A percentile compares a stretch with the other conserved stretches of the same genome.
These are phyloP conservation scores for Salvia miltiorrhiza DNA, from an alignment of 257 asterid species.

Conservation along the genomic window DNA sequence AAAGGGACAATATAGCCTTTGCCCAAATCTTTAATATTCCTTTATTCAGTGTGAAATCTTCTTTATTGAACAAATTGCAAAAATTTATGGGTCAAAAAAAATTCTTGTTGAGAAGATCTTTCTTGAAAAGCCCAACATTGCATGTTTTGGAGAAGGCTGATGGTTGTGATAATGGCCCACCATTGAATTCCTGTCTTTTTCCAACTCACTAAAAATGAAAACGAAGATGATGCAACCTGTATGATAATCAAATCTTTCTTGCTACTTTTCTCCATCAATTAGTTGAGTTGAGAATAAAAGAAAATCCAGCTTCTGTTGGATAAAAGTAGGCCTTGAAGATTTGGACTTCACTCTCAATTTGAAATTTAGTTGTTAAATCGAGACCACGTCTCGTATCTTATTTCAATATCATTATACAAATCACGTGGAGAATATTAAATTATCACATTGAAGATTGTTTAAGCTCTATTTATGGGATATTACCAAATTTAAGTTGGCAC, in stretches of 20 bases:
- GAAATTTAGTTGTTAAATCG: not conserved
- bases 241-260: not conserved
- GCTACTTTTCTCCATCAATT: not conserved
- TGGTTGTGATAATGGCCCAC: constrained; percentile 50
- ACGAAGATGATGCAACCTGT: constrained; percentile 2
- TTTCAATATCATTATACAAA: not conserved
- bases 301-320: not conserved
- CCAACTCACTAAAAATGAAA: constrained; percentile 13
- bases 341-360: constrained; percentile 10
- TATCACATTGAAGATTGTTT: too few relatives aligned
- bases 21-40: constrained; percentile 10
- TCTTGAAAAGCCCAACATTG: constrained; percentile 33
- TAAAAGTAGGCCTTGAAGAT: not conserved
- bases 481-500: not conserved
- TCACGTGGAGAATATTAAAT: too few relatives aligned
- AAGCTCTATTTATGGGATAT: not conserved
- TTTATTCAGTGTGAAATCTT: constrained; percentile 16
- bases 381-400: too few relatives aligned
- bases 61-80: constrained; percentile 8
- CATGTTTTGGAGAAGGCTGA: constrained; percentile 36
- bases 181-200: constrained; percentile 49
- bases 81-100: constrained; percentile 19
- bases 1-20: constrained; percentile 1
- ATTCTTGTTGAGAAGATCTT: constrained; percentile 28
- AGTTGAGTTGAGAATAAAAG: not conserved